These are phyloP conservation scores for Lupinus albus DNA, from an alignment of 306 rosid species.

Conservation along the genomic window DNA sequence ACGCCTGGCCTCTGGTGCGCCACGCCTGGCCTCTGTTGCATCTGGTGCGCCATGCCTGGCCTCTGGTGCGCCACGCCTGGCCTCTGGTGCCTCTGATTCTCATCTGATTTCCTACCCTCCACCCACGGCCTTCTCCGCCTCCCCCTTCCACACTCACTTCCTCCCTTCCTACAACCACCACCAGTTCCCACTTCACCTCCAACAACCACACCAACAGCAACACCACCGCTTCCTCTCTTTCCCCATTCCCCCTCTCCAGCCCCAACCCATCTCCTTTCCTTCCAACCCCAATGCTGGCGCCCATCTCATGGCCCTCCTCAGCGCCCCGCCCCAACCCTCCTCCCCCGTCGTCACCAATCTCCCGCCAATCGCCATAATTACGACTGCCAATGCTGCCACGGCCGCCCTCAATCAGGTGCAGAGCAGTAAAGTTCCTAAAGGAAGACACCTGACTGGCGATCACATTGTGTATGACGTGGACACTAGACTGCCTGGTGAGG, in stretches of 20 bases:
- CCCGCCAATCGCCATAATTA: slow-evolving; percentile 39
- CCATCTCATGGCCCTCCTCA: slow-evolving; percentile 80
- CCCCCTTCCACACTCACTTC: slow-evolving; percentile 19
- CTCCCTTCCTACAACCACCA: slow-evolving; percentile 9
- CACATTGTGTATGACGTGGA: slow-evolving; percentile 74
- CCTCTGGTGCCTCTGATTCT: no score
- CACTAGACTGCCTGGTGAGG: slow-evolving; percentile 79
- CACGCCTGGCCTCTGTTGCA: no score
- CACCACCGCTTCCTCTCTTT: slow-evolving; percentile 68
- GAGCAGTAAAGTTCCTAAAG: slow-evolving; percentile 81
- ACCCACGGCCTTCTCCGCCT: slow-evolving; percentile 33
- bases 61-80: no score
- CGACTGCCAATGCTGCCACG: slow-evolving; percentile 41
- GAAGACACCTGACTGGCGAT: slow-evolving; percentile 78
- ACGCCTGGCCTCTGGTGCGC: no score
- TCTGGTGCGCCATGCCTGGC: no score
- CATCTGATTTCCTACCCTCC: slow-evolving; percentile 51
- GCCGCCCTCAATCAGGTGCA: slow-evolving; percentile 67
- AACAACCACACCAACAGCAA: slow-evolving; percentile 39
- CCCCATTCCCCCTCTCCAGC: slow-evolving; percentile 78
- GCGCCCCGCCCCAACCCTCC: slow-evolving; percentile 42
- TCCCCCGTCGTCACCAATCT: background rate
- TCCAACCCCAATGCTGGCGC: slow-evolving; percentile 73
- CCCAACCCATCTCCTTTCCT: slow-evolving; percentile 48
- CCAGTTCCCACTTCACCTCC: slow-evolving; percentile 52